Evolutionary conservation across 1,139 yeast genomes (phyloP), one percentile per base, ranked within the genome.

Genomic region (Meyerozyma guilliermondii): DNA sequence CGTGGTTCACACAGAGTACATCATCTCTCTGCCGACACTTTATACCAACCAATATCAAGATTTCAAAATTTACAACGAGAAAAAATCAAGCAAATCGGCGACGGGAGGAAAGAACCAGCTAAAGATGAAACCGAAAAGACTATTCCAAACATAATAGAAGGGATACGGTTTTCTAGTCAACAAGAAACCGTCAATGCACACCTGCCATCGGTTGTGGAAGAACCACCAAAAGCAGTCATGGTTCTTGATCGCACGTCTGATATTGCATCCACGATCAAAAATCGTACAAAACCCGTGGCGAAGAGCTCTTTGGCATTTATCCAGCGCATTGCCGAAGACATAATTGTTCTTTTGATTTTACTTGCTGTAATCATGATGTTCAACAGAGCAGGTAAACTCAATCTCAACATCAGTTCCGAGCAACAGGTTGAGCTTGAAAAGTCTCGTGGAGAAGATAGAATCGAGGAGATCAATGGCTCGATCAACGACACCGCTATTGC

Each of bases 1-100:
- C 65, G 67, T 38, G 87, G 86, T 2, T 78, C 78, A 4, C 86
- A 80, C 58, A 57, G 59, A 45, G 60, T 62, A 24, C 71, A 66
- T 56, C 59, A 58, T 18, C 56, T 71, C 29, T 51, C 59, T 9
- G 49, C 66, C 18, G 63, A 60, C 1, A 62, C 66, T 10, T 52
- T 58, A 51, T 72, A 68, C 47, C 74, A 66, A 46, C 77, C 76
- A 10, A 49, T 59, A 1, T 57, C 69, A 13, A 60, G 65, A 36
- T 70, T 68, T 45, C 50, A 51, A 6, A 45, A 46, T 8, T 34
- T 44, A 2, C 37, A 42, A 9, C 47, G 47, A 3, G 48, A 49
- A 14, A 42, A 49, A 5, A 38, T 58, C 7, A 56, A 58, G 39
- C 50, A 52, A 42, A 65, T 67, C 14, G 66, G 63, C 5, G 70